Evolutionary conservation across 2,329 filamentous ascomycete species (phyloP), one percentile per base, ranked within the genome.

Genomic region (Nothopassalora personata): DNA sequence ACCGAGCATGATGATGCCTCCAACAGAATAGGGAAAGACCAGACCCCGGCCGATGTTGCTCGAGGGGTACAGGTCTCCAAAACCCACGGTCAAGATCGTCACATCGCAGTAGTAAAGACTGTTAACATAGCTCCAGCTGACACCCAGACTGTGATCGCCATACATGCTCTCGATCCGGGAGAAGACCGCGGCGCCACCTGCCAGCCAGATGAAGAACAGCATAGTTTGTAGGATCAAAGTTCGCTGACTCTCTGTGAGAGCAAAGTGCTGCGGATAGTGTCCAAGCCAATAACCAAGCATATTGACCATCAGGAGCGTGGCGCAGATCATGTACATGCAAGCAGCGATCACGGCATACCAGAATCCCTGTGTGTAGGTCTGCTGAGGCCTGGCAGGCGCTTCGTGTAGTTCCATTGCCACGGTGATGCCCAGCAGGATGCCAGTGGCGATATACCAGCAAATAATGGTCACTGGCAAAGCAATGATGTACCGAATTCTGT

Each of bases 161-260:
- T 72, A 72, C 9, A 69, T 61, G 3, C 60, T 67, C 59, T 96
- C 87, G 3, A 94, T 81, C 1, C 77, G 78, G 5, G 85, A 84
- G 69, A 94, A 96, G 0, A 96, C 76, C 0, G 86, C 82, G 0
- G 87, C 90, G 0, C 92, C 92, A 1, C 91, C 74, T 0, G 89
- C 85, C 0, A 97, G 77, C 79, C 94, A 96, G 51, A 90, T 75
- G 54, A 96, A 86, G 70, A 95, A 90, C 57, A 89, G 78, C 74
- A 95, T 95, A 1, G 91, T 96, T 74, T 97, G 92, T 30, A 96
- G 76, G 79, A 97, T 96, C 23, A 97, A 77, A 0, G 90, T 96
- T 9, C 92, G 83, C 73, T 97, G 92, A 61, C 87, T 88, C 55
- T 86, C 83, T 0, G 88, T 92, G 27, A 96, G 79, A 4, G 81